Base-by-base conservation (phyloP, 1,284 basidiomycete species). In the Malassezia slooffiae region DNA sequence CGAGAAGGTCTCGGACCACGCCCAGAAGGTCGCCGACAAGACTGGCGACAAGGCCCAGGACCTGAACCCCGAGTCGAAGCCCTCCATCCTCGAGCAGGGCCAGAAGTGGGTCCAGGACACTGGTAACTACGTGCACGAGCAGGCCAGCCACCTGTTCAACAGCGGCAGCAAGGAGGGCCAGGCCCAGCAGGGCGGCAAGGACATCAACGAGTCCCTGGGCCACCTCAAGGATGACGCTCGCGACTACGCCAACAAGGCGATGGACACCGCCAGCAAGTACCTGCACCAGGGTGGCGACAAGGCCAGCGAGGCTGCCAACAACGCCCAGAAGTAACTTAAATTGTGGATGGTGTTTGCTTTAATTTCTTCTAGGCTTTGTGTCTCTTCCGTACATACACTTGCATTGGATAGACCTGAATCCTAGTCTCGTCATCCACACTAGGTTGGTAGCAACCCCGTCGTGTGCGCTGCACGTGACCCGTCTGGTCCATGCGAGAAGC, bases 271-370 rank as follows among this genome's bases (percentile, higher is more conserved):
- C 5, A 48, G 41, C 40, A 33, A 28, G 26, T 43, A 43, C 26
- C 13, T 43, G 10, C 40, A 48, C 12, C 30, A 30, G 19, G 46
- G 40, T 17, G 29, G 36, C 29, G 12, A 34, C 13, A 29, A 22
- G 9, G 46, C 46, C 10, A 30, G 23, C 26, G 40, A 48, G 13
- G 24, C 34, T 15, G 28, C 38, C 26, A 16, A 21, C 19, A 48
- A 43, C 34, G 46, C 39, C 11, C 40, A 43, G 35, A 34, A 48
- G 29, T 29, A 38, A 21, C 30, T 45, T n/a, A 27, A 41, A n/a
- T n/a, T n/a, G n/a, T n/a, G n/a, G n/a, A n/a, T n/a, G n/a, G n/a
- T n/a, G n/a, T n/a, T n/a, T n/a, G n/a, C n/a, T n/a, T n/a, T n/a
- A n/a, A n/a, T n/a, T n/a, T n/a, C n/a, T n/a, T n/a, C n/a, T n/a